Conservation (phyloP, 805 yeast species). For the Metschnikowia lochheadii region DNA sequence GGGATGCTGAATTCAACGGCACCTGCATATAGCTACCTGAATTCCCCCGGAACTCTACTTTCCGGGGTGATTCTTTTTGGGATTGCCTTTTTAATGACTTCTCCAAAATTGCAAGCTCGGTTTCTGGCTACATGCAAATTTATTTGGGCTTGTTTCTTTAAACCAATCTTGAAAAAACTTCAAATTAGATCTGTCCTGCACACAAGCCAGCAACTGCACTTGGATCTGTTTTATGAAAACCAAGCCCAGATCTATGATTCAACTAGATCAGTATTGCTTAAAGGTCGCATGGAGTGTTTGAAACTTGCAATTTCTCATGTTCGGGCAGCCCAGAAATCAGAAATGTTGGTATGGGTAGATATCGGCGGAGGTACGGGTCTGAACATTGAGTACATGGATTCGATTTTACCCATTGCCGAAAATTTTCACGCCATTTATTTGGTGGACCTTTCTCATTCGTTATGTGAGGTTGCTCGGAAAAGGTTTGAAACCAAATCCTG, state of each 20-base stretch:
- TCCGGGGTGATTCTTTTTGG: background rate
- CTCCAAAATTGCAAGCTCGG: slow-evolving; percentile 1
- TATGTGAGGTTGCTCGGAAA: slow-evolving; percentile 65
- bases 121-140: slow-evolving; percentile 29
- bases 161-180: slow-evolving; percentile 43
- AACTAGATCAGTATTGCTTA: slow-evolving; percentile 60
- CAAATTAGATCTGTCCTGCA: slow-evolving; percentile 4
- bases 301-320: slow-evolving; percentile 58
- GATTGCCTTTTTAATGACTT: background rate
- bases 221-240: slow-evolving; percentile 67
- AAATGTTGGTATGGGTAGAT: slow-evolving; percentile 61
- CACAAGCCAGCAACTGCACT: slow-evolving; percentile 46
- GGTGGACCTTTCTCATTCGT: slow-evolving; percentile 72
- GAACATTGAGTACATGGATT: slow-evolving; percentile 73
- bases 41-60: background rate
- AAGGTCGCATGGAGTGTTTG: slow-evolving; percentile 68
- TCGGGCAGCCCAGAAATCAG: slow-evolving; percentile 23
- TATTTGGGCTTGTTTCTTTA: slow-evolving; percentile 53
- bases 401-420: slow-evolving; percentile 41
- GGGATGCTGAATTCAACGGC: background rate
- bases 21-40: background rate
- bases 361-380: slow-evolving; percentile 87
- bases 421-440: slow-evolving; percentile 64
- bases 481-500: slow-evolving; percentile 44
- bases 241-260: slow-evolving; percentile 77